A percentile compares a stretch with the other conserved stretches of the same genome.
These are phyloP conservation scores for Thalassiosira tumida DNA, from an alignment of 352 stramenopile species.

Conservation along the genomic window DNA sequence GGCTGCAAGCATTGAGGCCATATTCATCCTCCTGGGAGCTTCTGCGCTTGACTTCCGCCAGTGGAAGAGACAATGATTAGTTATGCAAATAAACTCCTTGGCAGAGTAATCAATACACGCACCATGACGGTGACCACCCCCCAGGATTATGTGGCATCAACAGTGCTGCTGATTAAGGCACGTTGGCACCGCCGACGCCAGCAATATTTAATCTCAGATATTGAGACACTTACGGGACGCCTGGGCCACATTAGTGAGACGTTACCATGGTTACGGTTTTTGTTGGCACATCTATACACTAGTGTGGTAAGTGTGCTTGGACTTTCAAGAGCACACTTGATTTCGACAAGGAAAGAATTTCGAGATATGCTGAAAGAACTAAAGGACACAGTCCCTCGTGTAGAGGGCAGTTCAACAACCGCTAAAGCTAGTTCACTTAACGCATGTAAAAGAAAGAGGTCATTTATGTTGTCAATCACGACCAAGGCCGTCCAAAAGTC, in stretches of 20 bases:
- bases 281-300: slow-evolving; percentile 40
- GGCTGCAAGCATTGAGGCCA: slow-evolving; percentile 52
- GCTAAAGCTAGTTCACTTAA: neutral
- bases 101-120: slow-evolving; percentile 47
- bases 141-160: slow-evolving; percentile 10
- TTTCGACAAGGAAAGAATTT: neutral
- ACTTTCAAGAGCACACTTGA: neutral
- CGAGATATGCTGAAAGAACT: neutral
- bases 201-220: neutral
- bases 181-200: neutral
- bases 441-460: neutral
- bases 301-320: neutral
- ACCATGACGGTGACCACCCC: slow-evolving; percentile 24
- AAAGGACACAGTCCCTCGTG: neutral
- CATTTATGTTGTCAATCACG: neutral
- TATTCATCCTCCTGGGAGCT: slow-evolving; percentile 49
- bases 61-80: slow-evolving; percentile 58
- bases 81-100: slow-evolving; percentile 50
- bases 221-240: neutral
- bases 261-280: slow-evolving; percentile 7
- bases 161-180: neutral
- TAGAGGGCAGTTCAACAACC: neutral
- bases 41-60: slow-evolving; percentile 3
- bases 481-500: neutral
- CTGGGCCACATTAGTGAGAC: neutral